Base-by-base conservation (phyloP, 164 flowering plant genomes). In the Dillenia turbinata region DNA sequence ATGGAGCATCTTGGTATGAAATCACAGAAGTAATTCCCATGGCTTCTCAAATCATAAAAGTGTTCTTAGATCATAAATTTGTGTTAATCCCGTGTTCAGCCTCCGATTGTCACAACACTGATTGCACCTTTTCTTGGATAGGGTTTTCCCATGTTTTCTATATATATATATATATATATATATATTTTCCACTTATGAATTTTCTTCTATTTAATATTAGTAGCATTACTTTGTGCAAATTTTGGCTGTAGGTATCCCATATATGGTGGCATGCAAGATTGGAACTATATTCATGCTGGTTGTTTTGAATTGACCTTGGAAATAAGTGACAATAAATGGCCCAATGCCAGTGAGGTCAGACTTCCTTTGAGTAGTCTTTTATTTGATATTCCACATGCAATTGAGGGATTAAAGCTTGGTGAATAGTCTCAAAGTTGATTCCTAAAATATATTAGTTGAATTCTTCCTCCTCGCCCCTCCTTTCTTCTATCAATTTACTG, bases 231-330 rank as follows among this genome's bases (percentile, higher is more conserved):
- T 60, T 14, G 44, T 46, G 61, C 13, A 61, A 48, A 62, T 55
- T 53, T 22, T 62, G 69, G 59, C 65, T 82, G 69, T 75, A 90
- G 97, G 98, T 93, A 93, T 62, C 98, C 98, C 11, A 80, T 94
- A 63, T 94, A 91, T 78, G 98, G 98, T 71, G 97, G 97, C 51
- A 91, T 94, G 97, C 98, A 94, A 78, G 98, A 94, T 52, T 94
- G 98, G 98, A 94, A 94, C 74, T 94, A 94, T 66, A 89, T 94
- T 53, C 75, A 89, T 73, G 83, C 61, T 68, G 96, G 92, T 22
- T 94, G 98, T 75, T 88, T 91, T 78, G 98, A 94, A 66, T 77
- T 94, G 73, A 94, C 98, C 17, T 69, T 94, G 79, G 97, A 91
- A 77, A 78, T 91, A 54, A 89, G 95, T 75, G 96, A 94, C 69